Conservation (phyloP, 306 rosid genomes). For the Mimosa bimucronata region DNA sequence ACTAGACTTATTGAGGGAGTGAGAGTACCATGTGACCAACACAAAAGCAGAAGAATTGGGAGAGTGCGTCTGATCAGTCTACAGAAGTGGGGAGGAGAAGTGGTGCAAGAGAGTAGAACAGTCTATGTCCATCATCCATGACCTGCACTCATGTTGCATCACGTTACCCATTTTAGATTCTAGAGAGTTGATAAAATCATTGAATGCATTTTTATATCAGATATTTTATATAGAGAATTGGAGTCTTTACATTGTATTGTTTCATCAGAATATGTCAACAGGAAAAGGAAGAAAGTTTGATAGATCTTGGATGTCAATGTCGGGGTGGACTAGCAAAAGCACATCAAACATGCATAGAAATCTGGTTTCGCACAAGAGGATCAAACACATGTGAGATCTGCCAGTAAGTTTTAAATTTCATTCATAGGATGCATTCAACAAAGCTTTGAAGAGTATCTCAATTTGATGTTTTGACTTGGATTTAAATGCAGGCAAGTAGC, state of each 20-base stretch:
- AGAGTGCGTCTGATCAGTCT: background rate
- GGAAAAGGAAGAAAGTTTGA: conserved; percentile 18
- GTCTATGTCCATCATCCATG: background rate
- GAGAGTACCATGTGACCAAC: background rate
- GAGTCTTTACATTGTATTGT: background rate
- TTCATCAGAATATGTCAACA: conserved; percentile 10
- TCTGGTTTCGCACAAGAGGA: conserved; percentile 18
- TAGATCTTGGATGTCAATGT: conserved; percentile 19
- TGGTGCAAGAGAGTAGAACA: background rate
- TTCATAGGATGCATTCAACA: background rate
- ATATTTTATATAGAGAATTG: background rate
- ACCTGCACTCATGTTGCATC: background rate
- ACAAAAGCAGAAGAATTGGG: background rate
- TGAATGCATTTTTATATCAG: background rate
- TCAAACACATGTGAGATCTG: conserved; percentile 20
- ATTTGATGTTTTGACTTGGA: conserved; percentile 4
- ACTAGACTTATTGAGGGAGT: background rate
- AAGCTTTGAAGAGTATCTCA: background rate
- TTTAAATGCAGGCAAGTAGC: conserved; percentile 13
- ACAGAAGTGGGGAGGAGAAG: background rate
- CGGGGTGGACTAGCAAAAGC: conserved; percentile 22
- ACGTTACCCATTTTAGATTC: background rate
- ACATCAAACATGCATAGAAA: conserved; percentile 9
- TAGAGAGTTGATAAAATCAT: conserved; percentile 1
- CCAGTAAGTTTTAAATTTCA: conserved; percentile 14